Percentiles rank a stretch among this genome's conserved stretches.
Evolutionary conservation across 768 basidiomycete genomes (phyloP).

Genomic region (Coprinopsis strossmayeri): DNA sequence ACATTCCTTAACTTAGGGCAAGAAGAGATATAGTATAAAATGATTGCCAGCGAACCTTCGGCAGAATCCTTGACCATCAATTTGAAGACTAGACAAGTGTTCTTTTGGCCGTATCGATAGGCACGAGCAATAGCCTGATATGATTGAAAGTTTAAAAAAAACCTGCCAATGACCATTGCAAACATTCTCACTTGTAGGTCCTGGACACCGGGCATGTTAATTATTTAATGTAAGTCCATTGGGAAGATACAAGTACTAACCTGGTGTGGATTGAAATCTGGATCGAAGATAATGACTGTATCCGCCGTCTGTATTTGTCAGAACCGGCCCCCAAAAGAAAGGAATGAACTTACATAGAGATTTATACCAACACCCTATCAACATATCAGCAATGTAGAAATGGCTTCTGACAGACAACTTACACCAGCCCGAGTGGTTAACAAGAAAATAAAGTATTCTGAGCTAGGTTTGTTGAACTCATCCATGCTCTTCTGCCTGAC

Average conservation of each 20-base stretch:
- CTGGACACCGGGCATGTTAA: conserved; percentile 15
- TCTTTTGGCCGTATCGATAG: conserved; percentile 92
- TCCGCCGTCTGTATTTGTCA: conserved; percentile 67
- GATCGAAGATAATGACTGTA: conserved; percentile 90
- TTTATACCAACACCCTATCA: conserved; percentile 83
- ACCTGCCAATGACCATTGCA: too few relatives aligned
- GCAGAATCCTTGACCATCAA: conserved; percentile 93
- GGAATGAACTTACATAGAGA: conserved; percentile 37
- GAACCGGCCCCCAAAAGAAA: not conserved
- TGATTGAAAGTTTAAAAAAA: not conserved
- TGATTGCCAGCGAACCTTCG: conserved; percentile 48
- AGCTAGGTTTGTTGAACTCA: conserved; percentile 81
- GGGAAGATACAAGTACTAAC: not conserved
- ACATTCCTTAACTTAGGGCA: conserved; percentile 10
- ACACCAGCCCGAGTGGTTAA: conserved; percentile 87
- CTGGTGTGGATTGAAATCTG: conserved; percentile 98
- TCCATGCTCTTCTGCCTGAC: conserved; percentile 95
- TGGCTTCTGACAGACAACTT: conserved; percentile 14
- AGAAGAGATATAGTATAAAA: not conserved
- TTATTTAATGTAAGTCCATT: not conserved
- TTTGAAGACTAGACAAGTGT: conserved; percentile 93
- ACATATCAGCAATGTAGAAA: not conserved
- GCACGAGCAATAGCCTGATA: conserved; percentile 86
- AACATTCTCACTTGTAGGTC: conserved; percentile 85
- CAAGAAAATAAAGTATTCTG: conserved; percentile 87